A percentile compares a stretch with the other conserved stretches of the same genome.
Conservation (phyloP, 2,329 filamentous ascomycete genomes). For the Xylariaceae sp. region DNA sequence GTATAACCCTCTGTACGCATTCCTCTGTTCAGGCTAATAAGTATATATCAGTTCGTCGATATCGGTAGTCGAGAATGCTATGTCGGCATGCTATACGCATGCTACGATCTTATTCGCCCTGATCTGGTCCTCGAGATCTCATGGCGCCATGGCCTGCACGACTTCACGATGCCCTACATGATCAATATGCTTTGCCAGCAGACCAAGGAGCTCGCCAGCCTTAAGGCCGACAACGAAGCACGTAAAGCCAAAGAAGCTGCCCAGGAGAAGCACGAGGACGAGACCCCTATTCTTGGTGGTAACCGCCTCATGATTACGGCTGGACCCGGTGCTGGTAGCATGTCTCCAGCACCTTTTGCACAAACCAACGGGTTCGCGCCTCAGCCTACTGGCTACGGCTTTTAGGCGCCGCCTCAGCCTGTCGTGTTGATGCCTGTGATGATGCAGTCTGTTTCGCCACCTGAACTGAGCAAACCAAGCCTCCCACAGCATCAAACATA, state of each 20-base stretch:
- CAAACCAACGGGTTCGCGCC: constrained; percentile 89
- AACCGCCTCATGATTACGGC: constrained; percentile 95
- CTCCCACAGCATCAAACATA: constrained; percentile 8
- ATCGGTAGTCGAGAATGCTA: constrained; percentile 99
- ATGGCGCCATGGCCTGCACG: constrained; percentile 91
- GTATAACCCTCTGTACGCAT: constrained; percentile 49
- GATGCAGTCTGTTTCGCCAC: constrained; percentile 5
- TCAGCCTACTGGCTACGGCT: constrained; percentile 81
- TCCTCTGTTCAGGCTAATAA: constrained; percentile 41
- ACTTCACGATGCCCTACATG: constrained; percentile 99
- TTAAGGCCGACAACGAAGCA: constrained; percentile 97
- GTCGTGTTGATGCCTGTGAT: constrained; percentile 25
- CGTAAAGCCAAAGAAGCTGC: constrained; percentile 78
- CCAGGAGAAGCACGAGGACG: constrained; percentile 86
- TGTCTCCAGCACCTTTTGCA: constrained; percentile 72
- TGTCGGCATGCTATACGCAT: constrained; percentile 99
- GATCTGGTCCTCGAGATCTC: constrained; percentile 95
- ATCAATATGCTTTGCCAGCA: constrained; percentile 97
- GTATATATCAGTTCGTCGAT: constrained; percentile 82
- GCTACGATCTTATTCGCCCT: constrained; percentile 94
- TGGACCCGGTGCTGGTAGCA: constrained; percentile 67
- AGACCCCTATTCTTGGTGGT: constrained; percentile 88
- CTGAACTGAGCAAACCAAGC: neutral
- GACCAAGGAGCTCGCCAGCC: constrained; percentile 78
- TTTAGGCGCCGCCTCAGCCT: constrained; percentile 47